A percentile compares a stretch with the other conserved stretches of the same genome.
Evolutionary conservation across 331 rosid genomes (phyloP).

Genomic region (Quercus lobata): DNA sequence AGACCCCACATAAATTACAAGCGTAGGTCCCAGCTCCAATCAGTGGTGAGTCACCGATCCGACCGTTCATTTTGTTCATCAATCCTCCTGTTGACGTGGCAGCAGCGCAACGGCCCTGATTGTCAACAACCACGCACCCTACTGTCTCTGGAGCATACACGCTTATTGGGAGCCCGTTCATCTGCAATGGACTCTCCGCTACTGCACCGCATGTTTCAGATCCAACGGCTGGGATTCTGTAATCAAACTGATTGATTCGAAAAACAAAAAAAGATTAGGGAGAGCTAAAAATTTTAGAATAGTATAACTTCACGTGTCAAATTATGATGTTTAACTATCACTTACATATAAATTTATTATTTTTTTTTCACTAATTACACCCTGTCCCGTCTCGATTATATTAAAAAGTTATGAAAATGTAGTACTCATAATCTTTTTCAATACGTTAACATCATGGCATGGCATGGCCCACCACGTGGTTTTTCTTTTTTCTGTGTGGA

Average conservation of each 20-base stretch:
- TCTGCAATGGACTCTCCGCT: conserved; percentile 52
- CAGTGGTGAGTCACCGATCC: conserved; percentile 87
- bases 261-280: neutral
- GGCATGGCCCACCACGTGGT: too few species aligned
- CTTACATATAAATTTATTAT: fast-evolving
- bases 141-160: conserved; percentile 92
- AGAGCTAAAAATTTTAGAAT: neutral
- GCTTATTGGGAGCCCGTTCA: conserved; percentile 85
- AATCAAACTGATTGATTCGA: conserved; percentile 58
- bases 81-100: conserved; percentile 92
- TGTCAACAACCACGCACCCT: conserved; percentile 92
- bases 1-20: conserved; percentile 73
- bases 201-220: conserved; percentile 50
- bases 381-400: fast-evolving
- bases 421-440: too few species aligned
- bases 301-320: fast-evolving
- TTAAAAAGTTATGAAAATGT: too few species aligned
- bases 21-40: conserved; percentile 96
- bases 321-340: fast-evolving
- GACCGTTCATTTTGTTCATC: conserved; percentile 76
- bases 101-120: conserved; percentile 65
- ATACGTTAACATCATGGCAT: too few species aligned
- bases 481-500: too few species aligned
- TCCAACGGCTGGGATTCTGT: conserved; percentile 52
- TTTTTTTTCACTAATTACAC: too few species aligned